A percentile compares a stretch with the other conserved stretches of the same genome.
Conservation (phyloP, 345 rosid species). For the Corymbia maculata region DNA sequence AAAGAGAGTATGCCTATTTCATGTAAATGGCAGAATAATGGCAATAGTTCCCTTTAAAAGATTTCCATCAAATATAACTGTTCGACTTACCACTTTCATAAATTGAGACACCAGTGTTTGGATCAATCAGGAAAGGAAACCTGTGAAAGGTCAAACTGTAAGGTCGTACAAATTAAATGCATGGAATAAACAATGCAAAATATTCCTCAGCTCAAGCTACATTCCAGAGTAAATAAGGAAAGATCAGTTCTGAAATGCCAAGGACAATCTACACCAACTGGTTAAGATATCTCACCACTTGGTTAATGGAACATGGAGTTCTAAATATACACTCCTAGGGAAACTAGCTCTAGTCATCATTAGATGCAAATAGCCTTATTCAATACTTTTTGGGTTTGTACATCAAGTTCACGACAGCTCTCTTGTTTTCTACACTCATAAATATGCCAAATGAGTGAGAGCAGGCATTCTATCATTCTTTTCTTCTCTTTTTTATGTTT, state of each 20-base stretch:
- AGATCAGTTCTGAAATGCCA: background rate
- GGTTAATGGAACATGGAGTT: background rate
- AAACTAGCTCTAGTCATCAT: background rate
- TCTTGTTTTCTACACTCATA: background rate
- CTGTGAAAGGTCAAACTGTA: slow-evolving; percentile 16
- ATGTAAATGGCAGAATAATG: background rate
- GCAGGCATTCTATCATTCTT: background rate
- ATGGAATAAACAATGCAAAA: background rate
- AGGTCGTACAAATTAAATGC: background rate
- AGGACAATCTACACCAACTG: background rate
- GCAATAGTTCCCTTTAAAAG: background rate
- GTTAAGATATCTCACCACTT: background rate
- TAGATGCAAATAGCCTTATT: background rate
- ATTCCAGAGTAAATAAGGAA: background rate
- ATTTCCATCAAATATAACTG: background rate
- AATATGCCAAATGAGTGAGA: background rate
- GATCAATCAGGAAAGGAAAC: slow-evolving; percentile 80
- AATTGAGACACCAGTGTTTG: slow-evolving; percentile 50
- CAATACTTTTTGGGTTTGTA: background rate
- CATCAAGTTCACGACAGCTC: background rate
- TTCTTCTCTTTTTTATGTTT: background rate
- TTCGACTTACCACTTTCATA: slow-evolving; percentile 71
- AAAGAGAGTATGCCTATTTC: background rate
- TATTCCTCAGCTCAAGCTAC: background rate
- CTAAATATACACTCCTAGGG: background rate